These are phyloP conservation scores for Durotheca rogersii DNA, from an alignment of 495 filamentous ascomycete genomes.

Conservation along the genomic window DNA sequence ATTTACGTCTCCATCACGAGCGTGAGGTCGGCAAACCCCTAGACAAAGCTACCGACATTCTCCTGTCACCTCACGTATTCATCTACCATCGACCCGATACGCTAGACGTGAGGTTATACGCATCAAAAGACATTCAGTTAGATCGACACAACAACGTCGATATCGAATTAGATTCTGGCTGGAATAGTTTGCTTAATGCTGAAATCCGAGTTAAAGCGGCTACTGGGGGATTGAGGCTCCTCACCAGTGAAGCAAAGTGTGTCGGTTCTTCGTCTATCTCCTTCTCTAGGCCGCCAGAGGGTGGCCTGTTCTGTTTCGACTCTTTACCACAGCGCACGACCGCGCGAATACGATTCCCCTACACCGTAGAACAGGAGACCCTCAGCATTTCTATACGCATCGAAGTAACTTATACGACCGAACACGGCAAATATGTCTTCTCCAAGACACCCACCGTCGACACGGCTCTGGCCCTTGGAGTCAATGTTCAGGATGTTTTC, in stretches of 20 bases:
- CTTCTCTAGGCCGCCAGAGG: slow-evolving; percentile 56
- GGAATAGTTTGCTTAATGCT: slow-evolving; percentile 69
- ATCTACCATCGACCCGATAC: slow-evolving; percentile 52
- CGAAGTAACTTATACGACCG: slow-evolving; percentile 77
- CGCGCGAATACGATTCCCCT: slow-evolving; percentile 69
- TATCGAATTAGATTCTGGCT: slow-evolving; percentile 69
- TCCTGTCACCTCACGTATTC: slow-evolving; percentile 46
- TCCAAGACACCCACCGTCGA: slow-evolving; percentile 62
- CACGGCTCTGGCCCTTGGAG: slow-evolving; percentile 76
- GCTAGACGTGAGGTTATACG: slow-evolving; percentile 47
- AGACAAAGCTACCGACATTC: slow-evolving; percentile 43
- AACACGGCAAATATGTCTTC: slow-evolving; percentile 70
- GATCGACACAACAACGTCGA: slow-evolving; percentile 75
- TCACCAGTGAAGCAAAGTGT: slow-evolving; percentile 67
- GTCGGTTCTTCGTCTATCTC: slow-evolving; percentile 56
- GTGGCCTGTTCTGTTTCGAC: slow-evolving; percentile 67
- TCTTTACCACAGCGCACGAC: slow-evolving; percentile 51
- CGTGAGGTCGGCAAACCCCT: slow-evolving; percentile 42
- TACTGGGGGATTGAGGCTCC: slow-evolving; percentile 82
- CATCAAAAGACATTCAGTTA: slow-evolving; percentile 65
- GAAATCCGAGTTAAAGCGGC: slow-evolving; percentile 75
- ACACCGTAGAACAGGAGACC: slow-evolving; percentile 78
- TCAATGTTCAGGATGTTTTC: slow-evolving; percentile 97
- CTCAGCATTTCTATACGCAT: slow-evolving; percentile 69
- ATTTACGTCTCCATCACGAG: slow-evolving; percentile 68